Percentiles rank a stretch among this genome's conserved stretches.
Conservation (phyloP, 2,329 filamentous ascomycete species). For the Penicillium sclerotigenum region DNA sequence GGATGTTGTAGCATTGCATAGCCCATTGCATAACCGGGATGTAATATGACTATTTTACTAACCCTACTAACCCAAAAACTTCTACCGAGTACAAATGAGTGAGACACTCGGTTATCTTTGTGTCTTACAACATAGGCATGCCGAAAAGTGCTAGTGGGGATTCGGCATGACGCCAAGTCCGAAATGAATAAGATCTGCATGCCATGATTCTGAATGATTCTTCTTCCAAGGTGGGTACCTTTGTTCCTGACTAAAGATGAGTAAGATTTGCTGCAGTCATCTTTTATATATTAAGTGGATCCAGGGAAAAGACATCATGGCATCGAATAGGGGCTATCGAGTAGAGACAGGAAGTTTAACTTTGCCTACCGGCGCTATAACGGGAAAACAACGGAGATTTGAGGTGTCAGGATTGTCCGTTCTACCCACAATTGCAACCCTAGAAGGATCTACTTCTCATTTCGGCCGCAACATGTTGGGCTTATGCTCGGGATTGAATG, state of each 20-base stretch:
- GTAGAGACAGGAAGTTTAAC: background rate
- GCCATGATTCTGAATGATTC: background rate
- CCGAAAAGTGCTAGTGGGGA: background rate
- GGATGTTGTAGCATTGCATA: background rate
- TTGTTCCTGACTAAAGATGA: background rate
- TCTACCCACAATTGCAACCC: background rate
- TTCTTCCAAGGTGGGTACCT: background rate
- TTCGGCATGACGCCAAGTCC: background rate
- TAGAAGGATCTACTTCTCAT: background rate
- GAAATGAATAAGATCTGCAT: background rate
- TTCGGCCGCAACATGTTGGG: background rate
- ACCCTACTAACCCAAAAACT: too few species aligned
- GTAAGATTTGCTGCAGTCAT: background rate
- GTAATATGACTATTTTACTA: too few species aligned
- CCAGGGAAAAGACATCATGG: background rate
- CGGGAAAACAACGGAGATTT: background rate
- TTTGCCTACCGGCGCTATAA: background rate
- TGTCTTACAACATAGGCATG: background rate
- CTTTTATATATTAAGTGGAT: background rate
- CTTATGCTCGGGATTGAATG: background rate
- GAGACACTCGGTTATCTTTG: background rate
- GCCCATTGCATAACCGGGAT: background rate
- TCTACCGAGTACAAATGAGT: background rate
- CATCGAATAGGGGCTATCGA: background rate
- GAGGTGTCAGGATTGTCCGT: background rate